Conservation (phyloP, 2,329 filamentous ascomycete species). For the Penicillium sp. region DNA sequence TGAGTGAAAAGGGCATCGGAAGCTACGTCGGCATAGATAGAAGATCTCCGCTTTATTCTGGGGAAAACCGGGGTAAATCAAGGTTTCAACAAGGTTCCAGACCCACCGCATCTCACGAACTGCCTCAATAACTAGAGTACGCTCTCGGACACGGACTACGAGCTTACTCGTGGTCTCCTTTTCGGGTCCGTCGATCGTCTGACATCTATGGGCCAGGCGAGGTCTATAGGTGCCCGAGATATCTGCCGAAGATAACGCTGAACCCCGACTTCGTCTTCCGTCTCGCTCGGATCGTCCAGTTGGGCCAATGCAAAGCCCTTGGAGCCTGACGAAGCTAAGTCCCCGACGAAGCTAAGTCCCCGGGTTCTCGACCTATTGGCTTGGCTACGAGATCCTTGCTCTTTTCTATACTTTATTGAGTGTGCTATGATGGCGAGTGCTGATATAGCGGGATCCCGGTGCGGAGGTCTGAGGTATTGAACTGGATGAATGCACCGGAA, state of each 20-base stretch:
- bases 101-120: not conserved
- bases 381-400: not conserved
- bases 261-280: not conserved
- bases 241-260: not conserved
- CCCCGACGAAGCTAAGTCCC: not conserved
- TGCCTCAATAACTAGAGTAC: no score
- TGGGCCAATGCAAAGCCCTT: not conserved
- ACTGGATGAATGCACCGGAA: not conserved
- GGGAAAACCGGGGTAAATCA: not conserved
- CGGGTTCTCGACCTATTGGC: not conserved
- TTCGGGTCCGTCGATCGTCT: not conserved
- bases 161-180: not conserved
- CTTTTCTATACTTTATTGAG: not conserved
- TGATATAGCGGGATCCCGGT: not conserved
- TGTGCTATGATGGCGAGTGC: not conserved
- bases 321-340: not conserved
- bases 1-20: not conserved
- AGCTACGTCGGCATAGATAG: not conserved
- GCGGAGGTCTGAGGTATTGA: no score
- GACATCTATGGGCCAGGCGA: not conserved
- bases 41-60: not conserved
- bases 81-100: not conserved
- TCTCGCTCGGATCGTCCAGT: not conserved
- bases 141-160: not conserved
- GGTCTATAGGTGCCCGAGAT: not conserved